Evolutionary conservation across 2,329 filamentous ascomycete species (phyloP).

Genomic region (Penicillium capsulatum): DNA sequence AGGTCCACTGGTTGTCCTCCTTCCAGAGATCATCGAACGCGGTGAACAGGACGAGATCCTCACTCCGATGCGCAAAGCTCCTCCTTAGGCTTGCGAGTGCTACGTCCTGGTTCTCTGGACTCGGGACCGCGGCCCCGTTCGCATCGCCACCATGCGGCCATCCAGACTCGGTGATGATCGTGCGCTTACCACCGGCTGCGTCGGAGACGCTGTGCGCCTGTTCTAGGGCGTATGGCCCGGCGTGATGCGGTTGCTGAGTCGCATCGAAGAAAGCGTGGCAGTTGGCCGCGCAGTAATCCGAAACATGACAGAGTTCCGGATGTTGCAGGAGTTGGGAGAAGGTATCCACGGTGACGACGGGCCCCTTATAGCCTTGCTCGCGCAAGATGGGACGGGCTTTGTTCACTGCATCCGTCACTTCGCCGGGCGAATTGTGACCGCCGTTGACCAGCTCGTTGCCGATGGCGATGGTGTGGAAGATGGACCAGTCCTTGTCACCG

Average conservation of each 20-base stretch:
- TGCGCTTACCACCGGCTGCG: constrained; percentile 53
- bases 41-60: constrained; percentile 64
- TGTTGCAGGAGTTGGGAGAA: constrained; percentile 64
- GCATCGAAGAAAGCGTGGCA: constrained; percentile 79
- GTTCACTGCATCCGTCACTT: constrained; percentile 56
- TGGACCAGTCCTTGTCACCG: constrained; percentile 55
- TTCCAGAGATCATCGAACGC: constrained; percentile 82
- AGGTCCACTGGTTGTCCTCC: constrained; percentile 56
- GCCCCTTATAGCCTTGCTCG: constrained; percentile 62
- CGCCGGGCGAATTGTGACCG: constrained; percentile 49
- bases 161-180: constrained; percentile 76
- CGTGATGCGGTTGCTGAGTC: constrained; percentile 54
- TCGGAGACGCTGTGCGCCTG: constrained; percentile 50
- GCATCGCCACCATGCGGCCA: constrained; percentile 68
- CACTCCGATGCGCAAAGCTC: constrained; percentile 47
- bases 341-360: constrained; percentile 76
- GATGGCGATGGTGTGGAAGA: constrained; percentile 67
- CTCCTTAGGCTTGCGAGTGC: constrained; percentile 63
- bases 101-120: constrained; percentile 58
- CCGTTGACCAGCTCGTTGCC: constrained; percentile 78
- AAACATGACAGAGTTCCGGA: constrained; percentile 64
- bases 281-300: constrained; percentile 78
- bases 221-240: constrained; percentile 63
- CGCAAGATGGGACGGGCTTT: constrained; percentile 57
- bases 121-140: constrained; percentile 67